Conservation (phyloP, 106 monocot species). For the Chionographis japonica region DNA sequence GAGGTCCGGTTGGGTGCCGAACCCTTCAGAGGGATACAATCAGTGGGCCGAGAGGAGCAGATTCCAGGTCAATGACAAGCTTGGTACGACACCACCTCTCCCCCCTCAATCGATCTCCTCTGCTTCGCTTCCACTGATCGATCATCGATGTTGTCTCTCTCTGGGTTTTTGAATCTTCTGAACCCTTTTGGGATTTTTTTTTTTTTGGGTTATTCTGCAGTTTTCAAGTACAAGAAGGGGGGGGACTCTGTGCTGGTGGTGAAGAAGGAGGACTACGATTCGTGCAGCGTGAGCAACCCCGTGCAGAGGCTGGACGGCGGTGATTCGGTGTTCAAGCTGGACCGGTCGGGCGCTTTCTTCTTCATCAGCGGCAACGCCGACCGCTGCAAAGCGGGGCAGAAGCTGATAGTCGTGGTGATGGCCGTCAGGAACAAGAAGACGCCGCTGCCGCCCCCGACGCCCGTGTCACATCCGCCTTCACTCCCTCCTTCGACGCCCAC, state of each 20-base stretch:
- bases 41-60: conserved; percentile 20
- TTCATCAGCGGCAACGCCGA: conserved; percentile 20
- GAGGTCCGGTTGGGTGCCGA: conserved; percentile 19
- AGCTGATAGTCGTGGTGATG: conserved; percentile 27
- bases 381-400: conserved; percentile 22
- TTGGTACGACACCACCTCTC: conserved; percentile 6
- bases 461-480: neutral
- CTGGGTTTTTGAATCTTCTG: neutral
- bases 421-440: neutral
- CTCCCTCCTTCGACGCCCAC: neutral
- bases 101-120: too few species aligned
- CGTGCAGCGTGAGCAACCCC: conserved; percentile 23
- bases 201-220: neutral
- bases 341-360: conserved; percentile 24
- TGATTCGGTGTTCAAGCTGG: conserved; percentile 14
- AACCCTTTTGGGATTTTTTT: neutral
- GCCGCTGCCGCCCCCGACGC: neutral
- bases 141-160: neutral
- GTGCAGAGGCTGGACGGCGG: conserved; percentile 14
- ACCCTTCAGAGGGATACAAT: conserved; percentile 18
- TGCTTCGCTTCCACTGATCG: too few species aligned
- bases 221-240: conserved; percentile 36
- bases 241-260: conserved; percentile 26
- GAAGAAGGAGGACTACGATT: conserved; percentile 7
- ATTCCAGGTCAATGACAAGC: conserved; percentile 26